Evolutionary conservation across 2,329 filamentous ascomycete genomes (phyloP).

Genomic region (Fusarium sp.): DNA sequence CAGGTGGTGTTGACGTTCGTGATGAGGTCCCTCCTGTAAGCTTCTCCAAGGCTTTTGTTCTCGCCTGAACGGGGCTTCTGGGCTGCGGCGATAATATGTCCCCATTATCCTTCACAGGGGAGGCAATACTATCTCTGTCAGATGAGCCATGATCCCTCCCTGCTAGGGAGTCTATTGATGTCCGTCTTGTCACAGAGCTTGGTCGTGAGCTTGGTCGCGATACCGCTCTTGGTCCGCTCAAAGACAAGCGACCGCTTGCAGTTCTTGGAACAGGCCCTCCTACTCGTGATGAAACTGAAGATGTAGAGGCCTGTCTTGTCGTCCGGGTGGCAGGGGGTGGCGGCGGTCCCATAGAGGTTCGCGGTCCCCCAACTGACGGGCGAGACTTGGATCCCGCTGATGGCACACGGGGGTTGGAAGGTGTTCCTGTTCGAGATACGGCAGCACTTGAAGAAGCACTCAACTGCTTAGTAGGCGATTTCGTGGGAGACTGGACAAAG

Average conservation of each 20-base stretch:
- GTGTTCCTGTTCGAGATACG: constrained; percentile 73
- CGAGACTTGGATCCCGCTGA: constrained; percentile 64
- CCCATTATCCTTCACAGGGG: constrained; percentile 64
- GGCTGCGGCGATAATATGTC: constrained; percentile 63
- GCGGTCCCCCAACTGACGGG: constrained; percentile 63
- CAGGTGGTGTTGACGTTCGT: constrained; percentile 46
- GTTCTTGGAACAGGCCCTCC: constrained; percentile 51
- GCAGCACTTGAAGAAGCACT: constrained; percentile 66
- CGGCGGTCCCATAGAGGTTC: constrained; percentile 77
- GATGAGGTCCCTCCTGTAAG: constrained; percentile 56
- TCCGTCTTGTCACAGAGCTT: constrained; percentile 53
- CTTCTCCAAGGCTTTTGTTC: constrained; percentile 64
- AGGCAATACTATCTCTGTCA: constrained; percentile 50
- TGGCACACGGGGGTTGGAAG: constrained; percentile 64
- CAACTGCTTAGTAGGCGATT: constrained; percentile 83
- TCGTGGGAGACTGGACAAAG: constrained; percentile 74
- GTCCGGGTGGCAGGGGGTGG: constrained; percentile 58
- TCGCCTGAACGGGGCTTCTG: constrained; percentile 62
- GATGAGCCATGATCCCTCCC: constrained; percentile 52
- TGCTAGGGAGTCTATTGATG: constrained; percentile 60
- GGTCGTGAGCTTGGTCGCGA: constrained; percentile 56
- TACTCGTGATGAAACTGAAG: constrained; percentile 53
- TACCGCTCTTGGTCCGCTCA: constrained; percentile 49
- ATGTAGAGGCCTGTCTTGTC: constrained; percentile 58
- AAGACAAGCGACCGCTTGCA: constrained; percentile 55